Evolutionary conservation across 106 monocot species (phyloP), one percentile per base, ranked within the genome.

Genomic region (Iris macrosiphon): DNA sequence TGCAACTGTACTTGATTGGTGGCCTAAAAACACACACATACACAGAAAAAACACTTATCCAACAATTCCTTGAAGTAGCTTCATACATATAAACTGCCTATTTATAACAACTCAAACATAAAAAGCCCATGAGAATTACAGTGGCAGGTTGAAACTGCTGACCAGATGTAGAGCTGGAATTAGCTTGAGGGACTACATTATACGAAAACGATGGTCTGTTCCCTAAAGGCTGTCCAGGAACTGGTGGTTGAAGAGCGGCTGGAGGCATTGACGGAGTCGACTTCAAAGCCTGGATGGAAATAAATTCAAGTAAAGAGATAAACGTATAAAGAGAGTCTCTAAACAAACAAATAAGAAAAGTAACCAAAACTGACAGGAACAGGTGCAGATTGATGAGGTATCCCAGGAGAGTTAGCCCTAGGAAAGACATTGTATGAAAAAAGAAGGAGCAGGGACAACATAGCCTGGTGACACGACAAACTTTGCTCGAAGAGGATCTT

Each of bases 221-320:
- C 41, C 41, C 72, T 57, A 72, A 62, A 65, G 77, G 47, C 42
- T 82, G 89, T 17, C 73, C 82, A 47, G 96, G 96, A 55, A 72
- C 89, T 23, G 89, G 90, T 8, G 96, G 96, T 60, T 96, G 96
- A 61, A 96, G 79, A 65, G 89, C 73, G 23, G 89, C 68, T 17
- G 89, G 63, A 65, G 85, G 40, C 67, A 85, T 48, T 60, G 75
- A 61, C 29, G 75, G 75, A 64, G 59, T 50, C 27, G 76, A 28
- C 56, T 67, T 82, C 13, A 82, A 27, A 51, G 47, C 57, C 95
- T 95, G 64, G 30, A 71, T 50, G 12, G 16, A 50, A 56, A 56
- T 7, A 37, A 65, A 49, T 8, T 38, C 33, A 38, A 20, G 53
- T 37, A 30, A 40, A 27, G 3, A 28, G 11, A 33, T 11, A 52